Evolutionary conservation across 73 alveolate genomes (phyloP).

Genomic region (Paramecium pentaurelia): DNA sequence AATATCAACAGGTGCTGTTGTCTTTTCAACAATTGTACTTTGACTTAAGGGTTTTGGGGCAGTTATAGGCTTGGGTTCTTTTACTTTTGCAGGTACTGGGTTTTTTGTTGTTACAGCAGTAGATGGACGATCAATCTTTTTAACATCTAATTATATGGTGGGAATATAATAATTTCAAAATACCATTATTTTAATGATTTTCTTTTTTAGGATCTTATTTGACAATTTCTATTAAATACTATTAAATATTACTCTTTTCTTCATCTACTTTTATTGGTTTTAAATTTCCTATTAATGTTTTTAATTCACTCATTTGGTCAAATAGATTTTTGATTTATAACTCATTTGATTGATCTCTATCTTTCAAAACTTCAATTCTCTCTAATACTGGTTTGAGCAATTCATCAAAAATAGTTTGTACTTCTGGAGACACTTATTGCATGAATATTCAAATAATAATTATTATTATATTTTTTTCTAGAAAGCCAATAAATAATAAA

Average conservation of each 20-base stretch:
- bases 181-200: neutral
- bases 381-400: neutral
- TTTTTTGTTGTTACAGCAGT: neutral
- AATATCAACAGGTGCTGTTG: neutral
- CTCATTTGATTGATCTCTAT: slow-evolving; percentile 15
- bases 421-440: slow-evolving; percentile 8
- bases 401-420: neutral
- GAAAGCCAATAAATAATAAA: neutral
- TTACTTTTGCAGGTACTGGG: neutral
- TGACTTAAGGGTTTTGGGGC: neutral
- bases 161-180: neutral
- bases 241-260: neutral
- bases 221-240: neutral
- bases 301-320: neutral
- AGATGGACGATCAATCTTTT: neutral
- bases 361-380: slow-evolving; percentile 21
- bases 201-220: neutral
- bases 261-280: neutral
- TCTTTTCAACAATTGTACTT: slow-evolving; percentile 26
- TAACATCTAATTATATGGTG: neutral
- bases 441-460: neutral
- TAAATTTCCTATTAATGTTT: neutral
- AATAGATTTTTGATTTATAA: neutral
- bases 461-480: neutral
- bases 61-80: neutral